Conservation (phyloP, 495 filamentous ascomycete species). For the Podospora pseudoanserina region DNA sequence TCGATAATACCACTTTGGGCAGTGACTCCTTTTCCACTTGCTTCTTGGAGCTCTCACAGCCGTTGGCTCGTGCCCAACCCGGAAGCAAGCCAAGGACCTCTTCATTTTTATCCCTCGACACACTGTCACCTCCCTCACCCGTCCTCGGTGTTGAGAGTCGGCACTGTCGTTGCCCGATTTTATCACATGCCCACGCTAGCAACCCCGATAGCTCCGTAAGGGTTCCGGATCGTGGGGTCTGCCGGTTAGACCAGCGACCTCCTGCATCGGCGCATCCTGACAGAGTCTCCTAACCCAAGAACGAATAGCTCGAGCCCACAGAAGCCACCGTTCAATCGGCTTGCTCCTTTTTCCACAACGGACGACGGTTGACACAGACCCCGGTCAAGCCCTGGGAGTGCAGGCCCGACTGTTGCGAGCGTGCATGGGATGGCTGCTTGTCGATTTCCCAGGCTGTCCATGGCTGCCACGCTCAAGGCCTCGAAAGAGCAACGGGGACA, state of each 20-base stretch:
- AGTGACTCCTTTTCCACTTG: slow-evolving; percentile 15
- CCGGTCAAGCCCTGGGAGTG: slow-evolving; percentile 11
- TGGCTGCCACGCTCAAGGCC: not conserved
- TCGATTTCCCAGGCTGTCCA: not conserved
- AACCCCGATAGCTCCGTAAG: not conserved
- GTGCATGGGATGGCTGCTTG: slow-evolving; percentile 10
- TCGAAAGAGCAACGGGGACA: not conserved
- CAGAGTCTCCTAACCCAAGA: not conserved
- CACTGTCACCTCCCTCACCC: not conserved
- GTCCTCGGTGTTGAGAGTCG: not conserved
- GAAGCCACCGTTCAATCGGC: slow-evolving; percentile 13
- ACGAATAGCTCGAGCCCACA: slow-evolving; percentile 11
- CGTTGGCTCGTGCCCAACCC: slow-evolving; percentile 20
- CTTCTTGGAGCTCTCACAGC: slow-evolving; percentile 20
- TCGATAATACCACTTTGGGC: slow-evolving; percentile 19
- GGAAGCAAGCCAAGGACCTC: not conserved
- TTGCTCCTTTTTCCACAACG: slow-evolving; percentile 14
- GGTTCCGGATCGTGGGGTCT: slow-evolving; percentile 21
- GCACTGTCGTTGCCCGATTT: slow-evolving; percentile 1
- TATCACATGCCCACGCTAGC: slow-evolving; percentile 16
- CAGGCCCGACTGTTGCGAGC: slow-evolving; percentile 22
- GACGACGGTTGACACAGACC: slow-evolving; percentile 13
- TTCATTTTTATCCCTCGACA: not conserved
- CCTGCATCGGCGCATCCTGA: slow-evolving; percentile 15
- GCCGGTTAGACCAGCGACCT: slow-evolving; percentile 7